phyloP scores from a whole-genome alignment of 2,329 filamentous ascomycete species.

The Aspergillus fumigatiaffinis region DNA sequence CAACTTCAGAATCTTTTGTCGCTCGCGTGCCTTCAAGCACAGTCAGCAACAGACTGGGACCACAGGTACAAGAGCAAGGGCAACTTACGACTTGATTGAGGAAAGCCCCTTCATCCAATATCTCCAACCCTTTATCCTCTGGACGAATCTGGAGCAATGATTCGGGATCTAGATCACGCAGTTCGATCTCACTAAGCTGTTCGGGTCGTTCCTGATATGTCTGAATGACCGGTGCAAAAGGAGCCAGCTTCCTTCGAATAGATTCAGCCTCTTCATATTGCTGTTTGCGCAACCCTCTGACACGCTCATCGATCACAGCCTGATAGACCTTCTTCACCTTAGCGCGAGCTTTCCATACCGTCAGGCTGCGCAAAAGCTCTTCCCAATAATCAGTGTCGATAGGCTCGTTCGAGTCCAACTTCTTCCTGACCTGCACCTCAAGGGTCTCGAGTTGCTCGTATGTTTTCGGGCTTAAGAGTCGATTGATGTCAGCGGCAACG shows the following conservation, averaged over 20 bases:
- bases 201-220: constrained; percentile 5
- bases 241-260: constrained; percentile 51
- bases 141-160: constrained; percentile 60
- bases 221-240: constrained; percentile 41
- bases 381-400: constrained; percentile 99
- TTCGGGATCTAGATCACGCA: constrained; percentile 58
- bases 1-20: constrained; percentile 59
- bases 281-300: constrained; percentile 62
- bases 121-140: constrained; percentile 60
- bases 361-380: constrained; percentile 76
- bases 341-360: constrained; percentile 88
- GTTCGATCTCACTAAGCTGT: constrained; percentile 31
- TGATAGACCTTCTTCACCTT: constrained; percentile 75
- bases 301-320: constrained; percentile 66
- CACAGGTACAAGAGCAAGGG: background rate
- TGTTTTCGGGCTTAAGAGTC: constrained; percentile 77
- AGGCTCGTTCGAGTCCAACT: constrained; percentile 81
- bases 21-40: constrained; percentile 46
- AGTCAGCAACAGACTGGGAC: constrained; percentile 9
- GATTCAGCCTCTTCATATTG: constrained; percentile 64
- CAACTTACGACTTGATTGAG: constrained; percentile 51
- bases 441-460: constrained; percentile 81
- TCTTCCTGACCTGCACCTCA: constrained; percentile 80
- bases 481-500: constrained; percentile 83
- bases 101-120: constrained; percentile 57